Percentiles rank a stretch among this genome's conserved stretches.
Evolutionary conservation across 805 yeast species (phyloP).

Genomic region (Wickerhamiella nectarea): DNA sequence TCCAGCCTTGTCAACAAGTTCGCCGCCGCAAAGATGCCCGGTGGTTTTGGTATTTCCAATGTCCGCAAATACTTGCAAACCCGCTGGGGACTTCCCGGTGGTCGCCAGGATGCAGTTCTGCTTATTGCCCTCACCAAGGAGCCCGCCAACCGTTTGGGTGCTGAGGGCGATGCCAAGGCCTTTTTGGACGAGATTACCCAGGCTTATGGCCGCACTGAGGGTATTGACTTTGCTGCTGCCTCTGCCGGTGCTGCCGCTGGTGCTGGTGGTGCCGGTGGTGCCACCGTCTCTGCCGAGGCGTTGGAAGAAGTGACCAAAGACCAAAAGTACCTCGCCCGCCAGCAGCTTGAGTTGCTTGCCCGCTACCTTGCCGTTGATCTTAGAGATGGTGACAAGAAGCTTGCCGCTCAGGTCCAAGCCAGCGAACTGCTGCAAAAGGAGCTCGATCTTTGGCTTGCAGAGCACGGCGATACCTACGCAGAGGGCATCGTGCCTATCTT

Average conservation of each 20-base stretch:
- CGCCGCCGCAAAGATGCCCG: conserved; percentile 97
- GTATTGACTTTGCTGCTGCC: conserved; percentile 60
- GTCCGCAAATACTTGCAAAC: conserved; percentile 87
- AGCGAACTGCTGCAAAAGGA: conserved; percentile 72
- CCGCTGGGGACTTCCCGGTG: conserved; percentile 84
- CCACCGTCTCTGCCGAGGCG: conserved; percentile 89
- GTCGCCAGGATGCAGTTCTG: conserved; percentile 87
- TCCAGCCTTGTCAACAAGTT: conserved; percentile 78
- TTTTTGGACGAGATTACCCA: conserved; percentile 71
- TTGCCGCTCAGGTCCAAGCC: conserved; percentile 73
- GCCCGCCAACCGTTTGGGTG: conserved; percentile 76
- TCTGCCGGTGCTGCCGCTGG: conserved; percentile 37
- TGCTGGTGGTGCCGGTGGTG: conserved; percentile 46
- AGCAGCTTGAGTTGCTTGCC: conserved; percentile 83
- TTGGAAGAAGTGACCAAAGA: conserved; percentile 69
- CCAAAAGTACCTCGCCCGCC: conserved; percentile 55
- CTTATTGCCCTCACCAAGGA: conserved; percentile 74
- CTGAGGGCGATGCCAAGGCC: conserved; percentile 81
- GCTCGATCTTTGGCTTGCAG: conserved; percentile 82
- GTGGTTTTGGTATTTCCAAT: conserved; percentile 87
- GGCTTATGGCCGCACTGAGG: conserved; percentile 74
- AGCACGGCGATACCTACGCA: conserved; percentile 87
- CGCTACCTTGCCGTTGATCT: conserved; percentile 87
- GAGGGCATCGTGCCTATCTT: conserved; percentile 82
- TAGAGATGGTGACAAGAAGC: conserved; percentile 78